These are phyloP conservation scores for Aspergillus pseudoterreus DNA, from an alignment of 2,329 filamentous ascomycete species.

Conservation along the genomic window DNA sequence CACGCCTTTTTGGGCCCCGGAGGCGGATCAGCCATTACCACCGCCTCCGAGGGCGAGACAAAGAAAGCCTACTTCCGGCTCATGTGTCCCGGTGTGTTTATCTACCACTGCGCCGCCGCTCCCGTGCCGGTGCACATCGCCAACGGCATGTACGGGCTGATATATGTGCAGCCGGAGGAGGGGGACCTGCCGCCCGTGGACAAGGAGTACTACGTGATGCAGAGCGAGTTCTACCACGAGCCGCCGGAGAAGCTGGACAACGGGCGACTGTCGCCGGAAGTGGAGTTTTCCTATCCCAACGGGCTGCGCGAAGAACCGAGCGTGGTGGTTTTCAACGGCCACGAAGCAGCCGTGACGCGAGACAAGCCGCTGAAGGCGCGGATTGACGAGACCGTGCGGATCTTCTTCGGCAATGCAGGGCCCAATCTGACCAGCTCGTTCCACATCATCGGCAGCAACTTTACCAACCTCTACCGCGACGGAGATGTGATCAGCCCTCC, in stretches of 20 bases:
- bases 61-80: slow-evolving; percentile 31
- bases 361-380: slow-evolving; percentile 26
- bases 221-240: slow-evolving; percentile 38
- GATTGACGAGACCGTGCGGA: slow-evolving; percentile 27
- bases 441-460: slow-evolving; percentile 30
- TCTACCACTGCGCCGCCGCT: slow-evolving; percentile 35
- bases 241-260: slow-evolving; percentile 31
- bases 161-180: slow-evolving; percentile 33
- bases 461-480: slow-evolving; percentile 28
- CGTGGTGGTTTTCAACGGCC: slow-evolving; percentile 32
- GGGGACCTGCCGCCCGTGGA: slow-evolving; percentile 27
- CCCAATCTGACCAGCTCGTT: slow-evolving; percentile 34
- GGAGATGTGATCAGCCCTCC: slow-evolving; percentile 30
- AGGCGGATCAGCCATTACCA: slow-evolving; percentile 31
- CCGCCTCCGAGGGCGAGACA: slow-evolving; percentile 28
- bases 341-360: slow-evolving; percentile 29
- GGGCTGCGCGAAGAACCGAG: slow-evolving; percentile 30
- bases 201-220: slow-evolving; percentile 36
- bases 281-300: slow-evolving; percentile 35
- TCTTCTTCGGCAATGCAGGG: slow-evolving; percentile 35
- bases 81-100: slow-evolving; percentile 27
- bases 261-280: slow-evolving; percentile 23
- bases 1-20: slow-evolving; percentile 34
- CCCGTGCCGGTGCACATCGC: slow-evolving; percentile 37
- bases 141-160: slow-evolving; percentile 37